A percentile compares a stretch with the other conserved stretches of the same genome.
Conservation (phyloP, 768 basidiomycete genomes). For the Leccinellum rugosiceps region DNA sequence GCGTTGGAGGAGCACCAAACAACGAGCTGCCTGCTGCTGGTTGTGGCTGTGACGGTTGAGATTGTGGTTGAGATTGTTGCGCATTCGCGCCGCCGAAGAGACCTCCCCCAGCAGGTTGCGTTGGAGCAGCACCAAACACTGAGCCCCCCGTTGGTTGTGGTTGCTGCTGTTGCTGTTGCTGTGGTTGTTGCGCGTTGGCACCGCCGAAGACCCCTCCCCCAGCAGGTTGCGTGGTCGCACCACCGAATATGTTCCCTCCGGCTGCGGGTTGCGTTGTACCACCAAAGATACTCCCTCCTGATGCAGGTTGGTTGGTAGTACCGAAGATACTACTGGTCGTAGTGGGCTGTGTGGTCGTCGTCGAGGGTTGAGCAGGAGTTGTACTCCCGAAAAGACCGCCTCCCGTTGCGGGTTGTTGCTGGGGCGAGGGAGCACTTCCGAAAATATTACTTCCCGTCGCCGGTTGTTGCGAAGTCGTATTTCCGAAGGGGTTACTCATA, state of each 20-base stretch:
- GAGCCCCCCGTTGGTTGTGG: neutral
- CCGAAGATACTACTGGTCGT: slow-evolving; percentile 15
- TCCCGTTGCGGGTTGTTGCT: slow-evolving; percentile 22
- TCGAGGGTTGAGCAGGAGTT: slow-evolving; percentile 8
- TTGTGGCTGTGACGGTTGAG: neutral
- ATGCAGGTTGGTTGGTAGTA: slow-evolving; percentile 1
- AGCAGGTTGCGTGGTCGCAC: slow-evolving; percentile 18
- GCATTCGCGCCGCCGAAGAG: slow-evolving; percentile 11
- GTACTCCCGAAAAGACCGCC: slow-evolving; percentile 17
- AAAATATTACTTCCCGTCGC: slow-evolving; percentile 24
- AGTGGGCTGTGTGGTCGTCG: slow-evolving; percentile 12
- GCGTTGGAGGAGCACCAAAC: slow-evolving; percentile 20
- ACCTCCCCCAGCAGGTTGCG: slow-evolving; percentile 18
- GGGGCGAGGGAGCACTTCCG: slow-evolving; percentile 22
- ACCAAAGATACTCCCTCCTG: slow-evolving; percentile 22
- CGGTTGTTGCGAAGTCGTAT: slow-evolving; percentile 20
- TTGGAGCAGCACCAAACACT: slow-evolving; percentile 20
- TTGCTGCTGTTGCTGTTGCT: neutral
- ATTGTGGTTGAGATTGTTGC: neutral
- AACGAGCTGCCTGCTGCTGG: neutral
- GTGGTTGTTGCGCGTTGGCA: neutral
- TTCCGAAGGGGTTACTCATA: slow-evolving; percentile 24
- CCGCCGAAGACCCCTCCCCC: slow-evolving; percentile 21
- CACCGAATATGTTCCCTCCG: slow-evolving; percentile 22
- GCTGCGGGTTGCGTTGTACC: slow-evolving; percentile 15